Conservation (phyloP, 495 filamentous ascomycete genomes). For the Tricharina praecox region DNA sequence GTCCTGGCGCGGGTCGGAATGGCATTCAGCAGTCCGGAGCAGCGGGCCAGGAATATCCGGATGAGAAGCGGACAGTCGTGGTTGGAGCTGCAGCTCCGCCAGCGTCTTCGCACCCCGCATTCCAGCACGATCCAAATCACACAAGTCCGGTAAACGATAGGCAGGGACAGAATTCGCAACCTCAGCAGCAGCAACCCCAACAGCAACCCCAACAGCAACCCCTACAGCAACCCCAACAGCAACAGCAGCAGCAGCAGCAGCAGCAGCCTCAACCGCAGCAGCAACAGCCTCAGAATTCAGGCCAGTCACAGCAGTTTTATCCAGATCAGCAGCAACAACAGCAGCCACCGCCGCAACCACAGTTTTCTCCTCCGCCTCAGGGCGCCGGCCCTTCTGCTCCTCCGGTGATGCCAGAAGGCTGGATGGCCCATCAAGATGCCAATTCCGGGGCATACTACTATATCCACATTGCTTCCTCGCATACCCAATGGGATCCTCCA, state of each 20-base stretch:
- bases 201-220: constrained; percentile 4
- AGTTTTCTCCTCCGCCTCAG: constrained; percentile 34
- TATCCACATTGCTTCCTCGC: constrained; percentile 88
- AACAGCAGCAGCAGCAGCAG: constrained; percentile 13
- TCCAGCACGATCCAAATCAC: constrained; percentile 20
- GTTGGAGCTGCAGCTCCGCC: constrained; percentile 25
- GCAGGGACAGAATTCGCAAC: too few species aligned
- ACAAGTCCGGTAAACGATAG: too few species aligned
- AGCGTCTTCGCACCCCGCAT: constrained; percentile 16
- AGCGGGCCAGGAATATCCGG: constrained; percentile 33
- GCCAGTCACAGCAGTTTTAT: constrained; percentile 24
- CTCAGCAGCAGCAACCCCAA: constrained; percentile 27
- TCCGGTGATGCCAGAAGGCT: constrained; percentile 92
- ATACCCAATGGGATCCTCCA: constrained; percentile 96
- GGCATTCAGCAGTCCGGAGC: constrained; percentile 24
- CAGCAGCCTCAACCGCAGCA: constrained; percentile 1
- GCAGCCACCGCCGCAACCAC: constrained; percentile 3
- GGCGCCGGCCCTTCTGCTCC: constrained; percentile 53
- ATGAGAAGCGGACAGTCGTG: constrained; percentile 30
- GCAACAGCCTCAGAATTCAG: too few species aligned
- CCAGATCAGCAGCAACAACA: constrained; percentile 5
- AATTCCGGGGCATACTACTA: constrained; percentile 98
- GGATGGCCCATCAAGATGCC: constrained; percentile 92
- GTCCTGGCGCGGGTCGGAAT: constrained; percentile 33
- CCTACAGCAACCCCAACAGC: constrained; percentile 25